Conservation (phyloP, 2,329 filamentous ascomycete species). For the Colletotrichum graminicola region DNA sequence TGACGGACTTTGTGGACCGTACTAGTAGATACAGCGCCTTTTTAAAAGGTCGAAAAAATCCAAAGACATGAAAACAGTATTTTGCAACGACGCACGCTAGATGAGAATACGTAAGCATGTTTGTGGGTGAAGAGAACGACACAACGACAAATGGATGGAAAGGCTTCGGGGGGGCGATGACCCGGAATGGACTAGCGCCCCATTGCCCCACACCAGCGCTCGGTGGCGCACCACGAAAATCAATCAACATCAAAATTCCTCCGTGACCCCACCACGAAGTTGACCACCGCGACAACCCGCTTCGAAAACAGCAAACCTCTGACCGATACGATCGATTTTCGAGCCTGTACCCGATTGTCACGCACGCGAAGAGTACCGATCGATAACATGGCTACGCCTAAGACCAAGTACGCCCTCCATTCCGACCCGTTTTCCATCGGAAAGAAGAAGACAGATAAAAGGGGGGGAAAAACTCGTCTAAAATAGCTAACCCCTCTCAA, state of each 20-base stretch:
- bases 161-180: neutral
- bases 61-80: neutral
- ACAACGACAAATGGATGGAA: neutral
- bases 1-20: slow-evolving; percentile 34
- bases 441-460: neutral
- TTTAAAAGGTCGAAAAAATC: neutral
- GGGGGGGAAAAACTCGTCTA: neutral
- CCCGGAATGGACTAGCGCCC: slow-evolving; percentile 27
- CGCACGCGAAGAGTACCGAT: neutral
- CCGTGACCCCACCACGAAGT: slow-evolving; percentile 38
- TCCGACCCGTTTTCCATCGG: neutral
- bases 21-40: slow-evolving; percentile 14
- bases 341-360: slow-evolving; percentile 4
- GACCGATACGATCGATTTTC: slow-evolving; percentile 11
- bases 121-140: neutral
- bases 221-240: slow-evolving; percentile 42
- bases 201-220: slow-evolving; percentile 29
- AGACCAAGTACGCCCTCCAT: slow-evolving; percentile 38
- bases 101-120: neutral
- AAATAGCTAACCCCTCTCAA: slow-evolving; percentile 13
- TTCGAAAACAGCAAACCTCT: slow-evolving; percentile 31
- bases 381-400: slow-evolving; percentile 38
- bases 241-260: slow-evolving; percentile 41
- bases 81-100: neutral
- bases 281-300: slow-evolving; percentile 40